Percentiles rank a stretch among this genome's conserved stretches.
Evolutionary conservation across 495 filamentous ascomycete species (phyloP).

Genomic region (Aspergillus baeticus): DNA sequence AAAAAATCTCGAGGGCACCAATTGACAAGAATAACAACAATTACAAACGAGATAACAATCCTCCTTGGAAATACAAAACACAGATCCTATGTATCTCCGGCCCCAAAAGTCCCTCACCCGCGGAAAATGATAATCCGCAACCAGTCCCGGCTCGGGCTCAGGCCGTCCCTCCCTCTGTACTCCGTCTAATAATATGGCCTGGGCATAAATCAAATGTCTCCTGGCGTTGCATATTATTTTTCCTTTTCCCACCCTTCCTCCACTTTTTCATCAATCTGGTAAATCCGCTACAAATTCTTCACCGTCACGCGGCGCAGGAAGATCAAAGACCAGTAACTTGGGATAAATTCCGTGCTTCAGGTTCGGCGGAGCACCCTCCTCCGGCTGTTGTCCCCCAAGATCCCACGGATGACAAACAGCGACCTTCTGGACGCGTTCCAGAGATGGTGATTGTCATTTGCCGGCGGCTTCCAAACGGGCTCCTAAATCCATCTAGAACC

Average conservation of each 20-base stretch:
- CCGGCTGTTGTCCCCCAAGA: not conserved
- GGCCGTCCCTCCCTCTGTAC: no score
- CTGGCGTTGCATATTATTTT: not conserved
- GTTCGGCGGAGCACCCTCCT: not conserved
- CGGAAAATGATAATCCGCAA: not conserved
- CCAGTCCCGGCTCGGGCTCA: not conserved
- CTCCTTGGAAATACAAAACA: not conserved
- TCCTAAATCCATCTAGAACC: no score
- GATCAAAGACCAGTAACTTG: not conserved
- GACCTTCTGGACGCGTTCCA: not conserved
- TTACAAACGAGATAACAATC: not conserved
- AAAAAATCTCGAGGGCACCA: no score
- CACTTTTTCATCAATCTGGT: not conserved
- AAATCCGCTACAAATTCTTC: not conserved
- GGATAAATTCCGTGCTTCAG: not conserved
- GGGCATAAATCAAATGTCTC: no score
- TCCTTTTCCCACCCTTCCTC: not conserved
- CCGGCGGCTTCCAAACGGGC: no score
- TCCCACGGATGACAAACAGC: not conserved
- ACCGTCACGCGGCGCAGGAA: slow-evolving; percentile 3
- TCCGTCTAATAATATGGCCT: no score
- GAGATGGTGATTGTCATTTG: not conserved
- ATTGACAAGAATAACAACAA: not conserved
- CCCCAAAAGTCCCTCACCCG: no score
- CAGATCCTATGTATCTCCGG: not conserved